These are phyloP conservation scores for Prototheca stagnorum DNA, from an alignment of 163 green algal genomes.

Conservation along the genomic window DNA sequence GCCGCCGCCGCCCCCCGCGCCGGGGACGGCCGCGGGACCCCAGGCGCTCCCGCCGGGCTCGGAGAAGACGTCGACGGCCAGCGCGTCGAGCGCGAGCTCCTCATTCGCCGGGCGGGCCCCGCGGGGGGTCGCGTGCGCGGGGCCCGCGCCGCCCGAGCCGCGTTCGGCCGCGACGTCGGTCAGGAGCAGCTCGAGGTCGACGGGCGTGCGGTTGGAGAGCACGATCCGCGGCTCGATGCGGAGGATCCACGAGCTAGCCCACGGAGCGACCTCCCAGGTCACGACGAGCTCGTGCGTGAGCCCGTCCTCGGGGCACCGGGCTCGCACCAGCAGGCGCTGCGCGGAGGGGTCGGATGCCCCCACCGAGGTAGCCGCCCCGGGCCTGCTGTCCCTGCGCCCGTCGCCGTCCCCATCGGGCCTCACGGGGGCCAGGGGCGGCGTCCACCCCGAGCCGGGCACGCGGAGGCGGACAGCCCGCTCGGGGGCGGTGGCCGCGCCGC, in stretches of 20 bases:
- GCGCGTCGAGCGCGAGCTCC: too few relatives aligned
- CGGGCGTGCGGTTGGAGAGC: conserved; percentile 50
- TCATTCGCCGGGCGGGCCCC: too few relatives aligned
- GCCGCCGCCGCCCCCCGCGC: too few relatives aligned
- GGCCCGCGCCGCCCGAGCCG: too few relatives aligned
- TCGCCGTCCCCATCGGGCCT: conserved; percentile 25
- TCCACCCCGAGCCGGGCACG: conserved; percentile 41
- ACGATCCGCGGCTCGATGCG: conserved; percentile 49
- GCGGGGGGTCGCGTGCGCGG: too few relatives aligned
- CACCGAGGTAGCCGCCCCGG: background rate
- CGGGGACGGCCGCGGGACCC: too few relatives aligned
- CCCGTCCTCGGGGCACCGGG: conserved; percentile 19
- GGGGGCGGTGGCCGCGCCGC: too few relatives aligned
- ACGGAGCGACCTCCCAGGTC: conserved; percentile 25
- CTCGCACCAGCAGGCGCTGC: conserved; percentile 46
- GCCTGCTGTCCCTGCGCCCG: conserved; percentile 1
- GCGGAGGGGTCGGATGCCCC: conserved; percentile 4
- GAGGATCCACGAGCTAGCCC: conserved; percentile 25
- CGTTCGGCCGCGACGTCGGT: too few relatives aligned
- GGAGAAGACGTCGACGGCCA: too few relatives aligned
- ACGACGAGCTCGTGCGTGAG: conserved; percentile 41
- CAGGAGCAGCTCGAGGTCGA: conserved; percentile 46
- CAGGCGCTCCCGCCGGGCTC: too few relatives aligned
- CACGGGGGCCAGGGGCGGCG: conserved; percentile 26
- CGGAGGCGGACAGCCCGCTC: conserved; percentile 19